Conservation (phyloP, 306 rosid genomes). For the Rosa persica region DNA sequence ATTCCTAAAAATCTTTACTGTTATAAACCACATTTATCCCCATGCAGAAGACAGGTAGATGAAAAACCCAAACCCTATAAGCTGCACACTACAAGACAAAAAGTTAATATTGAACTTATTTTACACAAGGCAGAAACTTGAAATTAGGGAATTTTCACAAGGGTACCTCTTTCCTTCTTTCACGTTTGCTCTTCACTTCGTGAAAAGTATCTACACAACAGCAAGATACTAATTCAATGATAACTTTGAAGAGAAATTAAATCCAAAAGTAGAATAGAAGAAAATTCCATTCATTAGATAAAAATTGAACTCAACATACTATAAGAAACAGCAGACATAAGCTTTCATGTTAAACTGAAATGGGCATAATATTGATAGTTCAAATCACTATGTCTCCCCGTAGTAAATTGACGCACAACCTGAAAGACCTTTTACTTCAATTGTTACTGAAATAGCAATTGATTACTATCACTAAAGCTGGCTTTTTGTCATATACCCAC, state of each 20-base stretch:
- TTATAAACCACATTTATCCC: background rate
- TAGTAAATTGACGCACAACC: background rate
- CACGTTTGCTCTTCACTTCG: conserved; percentile 82
- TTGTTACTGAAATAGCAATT: background rate
- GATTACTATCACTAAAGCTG: background rate
- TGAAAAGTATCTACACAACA: conserved; percentile 65
- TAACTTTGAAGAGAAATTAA: background rate
- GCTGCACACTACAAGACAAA: background rate
- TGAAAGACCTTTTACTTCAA: background rate
- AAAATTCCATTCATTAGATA: background rate
- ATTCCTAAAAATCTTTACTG: background rate
- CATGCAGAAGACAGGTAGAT: background rate
- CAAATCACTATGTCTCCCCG: background rate
- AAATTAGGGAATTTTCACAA: conserved; percentile 9
- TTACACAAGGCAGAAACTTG: background rate
- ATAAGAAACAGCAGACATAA: background rate
- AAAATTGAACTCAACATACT: background rate
- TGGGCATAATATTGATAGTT: background rate
- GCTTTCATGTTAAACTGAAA: background rate
- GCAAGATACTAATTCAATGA: conserved; percentile 23
- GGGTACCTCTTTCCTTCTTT: conserved; percentile 77
- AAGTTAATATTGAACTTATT: background rate
- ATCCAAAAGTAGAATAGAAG: background rate
- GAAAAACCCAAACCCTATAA: background rate
- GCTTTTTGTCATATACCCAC: background rate